Evolutionary conservation across 2,329 filamentous ascomycete genomes (phyloP), one percentile per base, ranked within the genome.

Genomic region (Catunica adiposa): DNA sequence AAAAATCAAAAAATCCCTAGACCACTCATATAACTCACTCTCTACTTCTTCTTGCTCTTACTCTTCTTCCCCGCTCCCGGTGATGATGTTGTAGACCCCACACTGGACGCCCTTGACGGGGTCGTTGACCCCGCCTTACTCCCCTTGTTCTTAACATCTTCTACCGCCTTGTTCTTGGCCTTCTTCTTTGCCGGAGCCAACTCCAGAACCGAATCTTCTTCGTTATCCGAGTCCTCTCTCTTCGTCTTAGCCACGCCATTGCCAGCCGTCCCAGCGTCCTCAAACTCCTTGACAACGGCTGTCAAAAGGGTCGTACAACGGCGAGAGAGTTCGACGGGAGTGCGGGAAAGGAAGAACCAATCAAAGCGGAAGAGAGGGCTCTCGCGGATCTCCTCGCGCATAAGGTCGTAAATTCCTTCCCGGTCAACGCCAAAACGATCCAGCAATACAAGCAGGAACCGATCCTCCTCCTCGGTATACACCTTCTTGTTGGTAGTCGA

Each of bases 401-500:
- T 95, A 67, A 82, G 83, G 63, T 98, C 92, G 67, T 92, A 94
- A 60, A 98, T 78, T 34, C 80, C 80, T 63, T 97, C 90, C 1
- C 85, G 84, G 66, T 98, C 94, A 37, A 98, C 82, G 5, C 94
- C 92, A 63, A 89, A 85, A 67, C 84, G 86, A 70, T 98, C 89
- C 4, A 98, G 76, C 70, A 96, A 84, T 52, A 98, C 90, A 34
- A 98, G 76, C 54, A 98, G 70, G 70, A 98, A 98, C 2, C 92
- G 81, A 66, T 98, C 92, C 68, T 98, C 92, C 66, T 98, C 92
- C 66, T 98, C 94, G 0, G 89, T 97, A 67, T 98, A 98, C 1
- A 98, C 89, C 73, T 98, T 98, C 74, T 98, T 98, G 78, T 98
- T 98, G 8, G 94, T 98, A 1, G 92, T 98, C 5, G 89, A 95